A percentile compares a stretch with the other conserved stretches of the same genome.
Evolutionary conservation across 495 filamentous ascomycete genomes (phyloP).

Genomic region (Glonium stellatum): DNA sequence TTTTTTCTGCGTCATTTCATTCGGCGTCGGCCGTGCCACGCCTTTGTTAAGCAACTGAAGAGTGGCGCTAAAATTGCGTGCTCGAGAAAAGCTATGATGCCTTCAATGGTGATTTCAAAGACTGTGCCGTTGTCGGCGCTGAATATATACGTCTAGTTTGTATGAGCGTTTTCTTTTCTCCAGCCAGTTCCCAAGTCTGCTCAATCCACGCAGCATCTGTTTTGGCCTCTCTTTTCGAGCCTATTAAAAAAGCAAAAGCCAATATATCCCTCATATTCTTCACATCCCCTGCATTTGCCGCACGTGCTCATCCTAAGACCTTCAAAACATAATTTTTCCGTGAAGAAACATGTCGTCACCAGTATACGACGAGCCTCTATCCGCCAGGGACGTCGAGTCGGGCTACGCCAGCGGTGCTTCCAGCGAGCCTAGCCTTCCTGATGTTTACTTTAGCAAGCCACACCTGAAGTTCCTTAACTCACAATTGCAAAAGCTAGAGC

Average conservation of each 20-base stretch:
- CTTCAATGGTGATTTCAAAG: conserved; percentile 29
- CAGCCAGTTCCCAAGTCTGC: not conserved
- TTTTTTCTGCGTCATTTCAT: not conserved
- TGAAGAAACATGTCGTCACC: not conserved
- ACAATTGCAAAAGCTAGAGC: conserved; percentile 75
- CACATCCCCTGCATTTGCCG: not conserved
- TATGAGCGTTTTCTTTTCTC: conserved; percentile 11
- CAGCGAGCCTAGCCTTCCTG: conserved; percentile 57
- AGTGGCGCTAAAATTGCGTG: conserved; percentile 31
- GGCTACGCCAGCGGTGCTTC: conserved; percentile 77
- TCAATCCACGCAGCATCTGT: not conserved
- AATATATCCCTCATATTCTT: not conserved
- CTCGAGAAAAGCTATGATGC: conserved; percentile 26
- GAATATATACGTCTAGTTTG: conserved; percentile 23
- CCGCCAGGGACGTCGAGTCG: conserved; percentile 52
- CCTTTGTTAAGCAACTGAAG: not conserved
- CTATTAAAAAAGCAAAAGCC: not conserved
- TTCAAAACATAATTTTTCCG: not conserved
- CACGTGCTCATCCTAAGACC: conserved; percentile 7
- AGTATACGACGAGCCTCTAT: conserved; percentile 3
- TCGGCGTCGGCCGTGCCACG: not conserved
- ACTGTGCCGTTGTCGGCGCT: conserved; percentile 10
- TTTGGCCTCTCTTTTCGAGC: not conserved
- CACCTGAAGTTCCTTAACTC: conserved; percentile 87
- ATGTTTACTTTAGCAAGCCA: conserved; percentile 77